Base-by-base conservation (phyloP, 228 moss, liverwort and hornwort species). In the Sphagnum magellanicum region DNA sequence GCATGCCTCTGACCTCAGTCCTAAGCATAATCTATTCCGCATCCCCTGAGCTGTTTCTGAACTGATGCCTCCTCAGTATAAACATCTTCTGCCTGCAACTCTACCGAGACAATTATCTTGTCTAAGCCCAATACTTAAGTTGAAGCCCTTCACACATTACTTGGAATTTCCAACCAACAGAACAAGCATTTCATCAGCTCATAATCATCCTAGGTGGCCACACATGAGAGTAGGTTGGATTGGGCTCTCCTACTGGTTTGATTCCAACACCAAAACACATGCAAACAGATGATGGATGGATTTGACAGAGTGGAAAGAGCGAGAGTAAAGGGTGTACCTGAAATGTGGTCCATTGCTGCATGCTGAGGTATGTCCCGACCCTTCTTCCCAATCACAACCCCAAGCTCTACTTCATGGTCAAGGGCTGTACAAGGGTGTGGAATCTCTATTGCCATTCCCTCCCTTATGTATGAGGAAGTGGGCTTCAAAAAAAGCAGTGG, bases 371-470 rank as follows among this genome's bases (percentile, higher is more conserved):
- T 91, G 64, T 94, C 91, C 12, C 89, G 87, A 48, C 89, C 91
- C 52, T 81, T 82, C 79, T 82, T 91, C 60, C 93, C 93, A 63
- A 91, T 91, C 50, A 93, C 89, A 71, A 93, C 89, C 10, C 83
- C 93, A 67, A 94, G 93, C 80, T 94, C 91, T 9, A 94, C 91
- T 81, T 94, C 93, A 59, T 91, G 89, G 68, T 94, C 91, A 50
- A 94, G 76, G 53, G 80, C 88, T 50, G 79, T 77, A 67, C 89
- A 78, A 6, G 91, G 74, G 6, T 82, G 71, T 5, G 93, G 93
- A 63, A 94, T 88, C 73, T 94, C 93, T 57, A 94, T 86, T 67
- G 76, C 67, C 48, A 83, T 83, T 50, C 93, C 93, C 76, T 89
- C 84, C 63, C 81, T 71, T 4, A 94, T 77, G 71, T 91, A 94